Base-by-base conservation (phyloP, 805 yeast genomes). In the Torulaspora maleeae region DNA sequence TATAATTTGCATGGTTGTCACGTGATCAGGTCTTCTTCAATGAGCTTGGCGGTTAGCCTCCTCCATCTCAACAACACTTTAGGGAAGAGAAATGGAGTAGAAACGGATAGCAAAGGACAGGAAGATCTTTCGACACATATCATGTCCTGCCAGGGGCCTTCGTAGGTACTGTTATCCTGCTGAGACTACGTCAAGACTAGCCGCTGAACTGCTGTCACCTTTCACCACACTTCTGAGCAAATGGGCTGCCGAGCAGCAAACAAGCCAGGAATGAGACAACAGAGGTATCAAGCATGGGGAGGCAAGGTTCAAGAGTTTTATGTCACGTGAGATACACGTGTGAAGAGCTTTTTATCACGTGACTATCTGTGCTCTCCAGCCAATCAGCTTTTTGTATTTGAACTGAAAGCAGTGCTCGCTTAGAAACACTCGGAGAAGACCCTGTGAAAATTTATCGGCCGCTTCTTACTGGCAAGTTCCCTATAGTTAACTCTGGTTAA, bases 391-490 rank as follows among this genome's bases (percentile, higher is more conserved):
- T 41, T 25, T 9, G 22, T 41, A 27, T 41, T 41, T 41, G 39
- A 10, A 12, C 22, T 13, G 13, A 32, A 19, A 20, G 32, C 27
- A 11, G 15, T 16, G 12, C 13, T n/a, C 16, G 27, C 44, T 15
- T 9, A 41, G 44, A 41, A 35, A 20, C 24, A 1, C 24, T 13
- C 39, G 44, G 17, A 41, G 38, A 30, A 27, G 34, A 9, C 10
- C 29, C 19, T 13, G 11, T 24, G 39, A 41, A 41, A 41, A 41
- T 41, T 41, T 41, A 41, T 41, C 44, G 44, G 44, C 33, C 33
- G 20, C n/a, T 34, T 12, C 32, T 20, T n/a, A 38, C 12, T n/a
- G 17, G 24, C 27, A 15, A 13, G 29, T 22, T 38, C 25, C 24
- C 35, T 22, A 12, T 17, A 22, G 36, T 22, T 30, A 38, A 41